These are phyloP conservation scores for Auricularia cornea DNA, from an alignment of 768 basidiomycete species.

Conservation along the genomic window DNA sequence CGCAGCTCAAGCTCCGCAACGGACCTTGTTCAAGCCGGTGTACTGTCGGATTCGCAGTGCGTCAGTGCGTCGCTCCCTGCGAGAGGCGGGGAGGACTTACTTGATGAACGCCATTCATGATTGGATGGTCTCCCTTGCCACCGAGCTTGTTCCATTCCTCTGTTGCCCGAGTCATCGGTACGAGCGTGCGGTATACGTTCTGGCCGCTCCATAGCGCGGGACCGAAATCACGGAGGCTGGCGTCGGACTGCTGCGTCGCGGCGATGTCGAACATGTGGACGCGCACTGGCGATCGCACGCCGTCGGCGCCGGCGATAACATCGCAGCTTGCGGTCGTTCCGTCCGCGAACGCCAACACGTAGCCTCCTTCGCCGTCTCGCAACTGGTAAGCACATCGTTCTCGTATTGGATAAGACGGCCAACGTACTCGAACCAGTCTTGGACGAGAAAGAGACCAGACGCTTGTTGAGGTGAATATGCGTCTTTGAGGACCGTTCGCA, in stretches of 20 bases:
- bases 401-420: too few relatives aligned
- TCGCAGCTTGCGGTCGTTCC: slow-evolving; percentile 53
- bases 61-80: too few relatives aligned
- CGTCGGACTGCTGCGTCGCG: slow-evolving; percentile 12
- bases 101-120: not conserved
- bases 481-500: slow-evolving; percentile 59
- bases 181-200: slow-evolving; percentile 9
- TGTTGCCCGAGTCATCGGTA: slow-evolving; percentile 12
- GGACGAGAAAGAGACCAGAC: too few relatives aligned
- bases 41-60: not conserved
- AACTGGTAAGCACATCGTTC: too few relatives aligned
- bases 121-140: not conserved
- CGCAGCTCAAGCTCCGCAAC: too few relatives aligned
- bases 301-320: slow-evolving; percentile 62
- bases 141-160: slow-evolving; percentile 2
- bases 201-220: slow-evolving; percentile 1
- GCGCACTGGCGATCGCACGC: slow-evolving; percentile 47
- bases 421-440: too few relatives aligned
- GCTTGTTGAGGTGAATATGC: slow-evolving; percentile 35
- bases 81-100: not conserved
- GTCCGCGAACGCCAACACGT: slow-evolving; percentile 49
- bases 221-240: slow-evolving; percentile 15
- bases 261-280: slow-evolving; percentile 23
- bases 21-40: not conserved
- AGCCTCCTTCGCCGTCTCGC: not conserved